Conservation (phyloP, 78 protist species). For the Cavenderia fasciculata region DNA sequence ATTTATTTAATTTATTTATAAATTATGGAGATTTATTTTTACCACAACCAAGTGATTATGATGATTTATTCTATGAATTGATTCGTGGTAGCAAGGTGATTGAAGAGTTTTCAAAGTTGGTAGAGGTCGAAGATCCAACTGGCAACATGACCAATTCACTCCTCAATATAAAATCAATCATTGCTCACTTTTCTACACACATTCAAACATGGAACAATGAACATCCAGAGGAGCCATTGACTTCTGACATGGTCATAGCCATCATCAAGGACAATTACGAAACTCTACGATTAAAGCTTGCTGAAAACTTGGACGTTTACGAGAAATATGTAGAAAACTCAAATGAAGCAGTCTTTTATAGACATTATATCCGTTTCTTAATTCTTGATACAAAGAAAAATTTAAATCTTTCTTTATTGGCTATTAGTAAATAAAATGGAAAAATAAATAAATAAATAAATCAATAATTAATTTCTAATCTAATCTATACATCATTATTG, state of each 20-base stretch:
- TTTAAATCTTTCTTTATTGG: no score
- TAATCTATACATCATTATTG: no score
- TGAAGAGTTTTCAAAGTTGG: not conserved
- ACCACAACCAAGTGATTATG: constrained; percentile 73
- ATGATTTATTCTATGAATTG: constrained; percentile 67
- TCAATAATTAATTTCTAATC: no score
- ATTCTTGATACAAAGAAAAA: constrained; percentile 8
- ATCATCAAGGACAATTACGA: constrained; percentile 61
- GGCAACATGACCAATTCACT: constrained; percentile 11
- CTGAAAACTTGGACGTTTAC: constrained; percentile 48
- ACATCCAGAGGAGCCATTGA: constrained; percentile 26
- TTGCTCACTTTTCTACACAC: constrained; percentile 28
- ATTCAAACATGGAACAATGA: constrained; percentile 37
- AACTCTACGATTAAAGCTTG: constrained; percentile 35
- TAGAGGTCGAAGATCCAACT: constrained; percentile 24
- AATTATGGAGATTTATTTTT: constrained; percentile 75
- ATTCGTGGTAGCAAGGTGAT: constrained; percentile 27
- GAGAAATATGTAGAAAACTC: constrained; percentile 63
- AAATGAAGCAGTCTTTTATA: constrained; percentile 42
- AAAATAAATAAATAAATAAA: no score
- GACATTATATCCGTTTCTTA: not conserved
- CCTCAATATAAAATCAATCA: constrained; percentile 25
- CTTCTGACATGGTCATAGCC: constrained; percentile 22
- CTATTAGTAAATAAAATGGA: no score
- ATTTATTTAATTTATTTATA: constrained; percentile 50